These are phyloP conservation scores for Tylopilus sp. DNA, from an alignment of 768 basidiomycete species.

Conservation along the genomic window DNA sequence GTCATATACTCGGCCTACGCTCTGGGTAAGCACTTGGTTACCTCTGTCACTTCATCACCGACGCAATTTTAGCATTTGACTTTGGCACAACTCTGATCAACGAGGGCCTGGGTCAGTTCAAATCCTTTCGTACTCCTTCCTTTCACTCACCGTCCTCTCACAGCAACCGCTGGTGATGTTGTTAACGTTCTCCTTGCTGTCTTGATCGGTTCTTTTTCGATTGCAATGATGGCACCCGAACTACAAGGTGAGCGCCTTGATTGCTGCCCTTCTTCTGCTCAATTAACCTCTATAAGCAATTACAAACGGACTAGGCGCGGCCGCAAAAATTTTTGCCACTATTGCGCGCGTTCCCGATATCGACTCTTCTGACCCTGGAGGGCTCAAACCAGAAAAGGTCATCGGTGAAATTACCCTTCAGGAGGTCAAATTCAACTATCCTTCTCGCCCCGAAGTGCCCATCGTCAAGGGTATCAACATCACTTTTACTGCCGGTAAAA, in stretches of 20 bases:
- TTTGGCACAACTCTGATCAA: slow-evolving; percentile 88
- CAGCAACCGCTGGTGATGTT: slow-evolving; percentile 66
- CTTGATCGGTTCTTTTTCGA: slow-evolving; percentile 87
- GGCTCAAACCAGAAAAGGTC: slow-evolving; percentile 66
- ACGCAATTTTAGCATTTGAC: slow-evolving; percentile 58
- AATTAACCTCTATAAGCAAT: slow-evolving; percentile 46
- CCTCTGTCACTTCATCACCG: background rate
- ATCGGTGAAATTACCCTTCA: slow-evolving; percentile 72
- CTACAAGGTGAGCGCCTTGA: slow-evolving; percentile 56
- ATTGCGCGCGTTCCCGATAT: slow-evolving; percentile 85
- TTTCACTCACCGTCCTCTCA: background rate
- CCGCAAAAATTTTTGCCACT: slow-evolving; percentile 84
- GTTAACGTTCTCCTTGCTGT: slow-evolving; percentile 84
- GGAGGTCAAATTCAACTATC: slow-evolving; percentile 79
- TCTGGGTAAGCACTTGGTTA: slow-evolving; percentile 41
- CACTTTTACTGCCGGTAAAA: slow-evolving; percentile 73
- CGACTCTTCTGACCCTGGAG: slow-evolving; percentile 68
- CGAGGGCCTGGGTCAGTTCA: slow-evolving; percentile 45
- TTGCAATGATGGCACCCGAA: slow-evolving; percentile 83
- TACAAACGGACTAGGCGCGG: slow-evolving; percentile 75
- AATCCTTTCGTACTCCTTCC: background rate
- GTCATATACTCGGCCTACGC: slow-evolving; percentile 76
- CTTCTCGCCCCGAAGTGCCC: slow-evolving; percentile 74
- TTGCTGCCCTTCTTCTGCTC: background rate
- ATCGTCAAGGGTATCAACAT: slow-evolving; percentile 72